Conservation (phyloP, 2,329 filamentous ascomycete species). For the Penicillium sumatraense region DNA sequence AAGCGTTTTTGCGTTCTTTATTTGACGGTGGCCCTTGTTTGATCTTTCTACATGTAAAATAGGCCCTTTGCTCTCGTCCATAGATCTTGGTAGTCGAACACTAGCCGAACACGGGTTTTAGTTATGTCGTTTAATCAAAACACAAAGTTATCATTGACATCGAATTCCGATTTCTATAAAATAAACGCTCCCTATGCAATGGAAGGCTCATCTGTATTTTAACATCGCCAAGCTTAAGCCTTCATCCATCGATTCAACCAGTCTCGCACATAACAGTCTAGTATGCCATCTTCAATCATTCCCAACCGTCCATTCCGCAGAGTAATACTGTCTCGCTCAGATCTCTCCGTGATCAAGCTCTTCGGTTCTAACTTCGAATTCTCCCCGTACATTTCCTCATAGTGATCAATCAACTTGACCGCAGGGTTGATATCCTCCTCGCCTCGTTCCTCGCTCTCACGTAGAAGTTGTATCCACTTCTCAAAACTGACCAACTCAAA, state of each 20-base stretch:
- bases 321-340: slow-evolving; percentile 34
- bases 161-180: no score
- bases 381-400: slow-evolving; percentile 31
- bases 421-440: slow-evolving; percentile 38
- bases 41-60: neutral
- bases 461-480: slow-evolving; percentile 40
- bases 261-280: slow-evolving; percentile 33
- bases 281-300: slow-evolving; percentile 38
- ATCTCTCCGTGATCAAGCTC: slow-evolving; percentile 32
- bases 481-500: slow-evolving; percentile 40
- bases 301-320: slow-evolving; percentile 30
- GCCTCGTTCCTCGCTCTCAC: slow-evolving; percentile 30
- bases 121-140: neutral
- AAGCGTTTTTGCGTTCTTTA: neutral
- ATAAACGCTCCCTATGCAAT: no score
- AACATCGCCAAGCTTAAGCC: no score
- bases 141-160: no score
- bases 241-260: slow-evolving; percentile 34
- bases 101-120: neutral
- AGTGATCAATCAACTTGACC: slow-evolving; percentile 37
- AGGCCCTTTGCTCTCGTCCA: neutral
- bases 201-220: no score
- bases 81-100: slow-evolving; percentile 1
- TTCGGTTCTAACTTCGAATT: slow-evolving; percentile 5
- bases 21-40: neutral